Evolutionary conservation across 257 asterid genomes (phyloP).

Genomic region (Osmanthus fragrans): DNA sequence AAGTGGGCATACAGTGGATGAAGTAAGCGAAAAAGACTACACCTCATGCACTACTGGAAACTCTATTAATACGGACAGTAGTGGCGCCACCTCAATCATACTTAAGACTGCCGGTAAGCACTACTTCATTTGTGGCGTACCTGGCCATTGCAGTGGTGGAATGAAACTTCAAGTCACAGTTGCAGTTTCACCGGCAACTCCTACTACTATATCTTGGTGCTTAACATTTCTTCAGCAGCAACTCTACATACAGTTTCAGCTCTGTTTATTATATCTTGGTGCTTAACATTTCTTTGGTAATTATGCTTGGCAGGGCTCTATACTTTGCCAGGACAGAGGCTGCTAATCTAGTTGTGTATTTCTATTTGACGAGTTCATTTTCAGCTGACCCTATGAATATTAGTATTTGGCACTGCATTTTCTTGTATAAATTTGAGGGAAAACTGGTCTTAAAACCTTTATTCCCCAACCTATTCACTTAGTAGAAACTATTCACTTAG

Average conservation of each 20-base stretch:
- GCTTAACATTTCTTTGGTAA: slow-evolving; percentile 22
- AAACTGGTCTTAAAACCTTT: no score
- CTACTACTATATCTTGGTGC: no score
- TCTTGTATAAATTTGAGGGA: background rate
- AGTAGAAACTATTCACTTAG: background rate
- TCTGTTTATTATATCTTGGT: slow-evolving; percentile 11
- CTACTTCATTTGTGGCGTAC: slow-evolving; percentile 58
- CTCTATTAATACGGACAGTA: slow-evolving; percentile 62
- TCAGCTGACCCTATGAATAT: background rate
- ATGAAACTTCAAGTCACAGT: slow-evolving; percentile 62
- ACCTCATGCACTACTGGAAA: slow-evolving; percentile 57
- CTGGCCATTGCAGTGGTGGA: slow-evolving; percentile 70
- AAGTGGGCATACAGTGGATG: slow-evolving; percentile 69
- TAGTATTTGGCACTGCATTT: background rate
- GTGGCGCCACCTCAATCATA: slow-evolving; percentile 68
- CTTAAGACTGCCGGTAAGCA: slow-evolving; percentile 59
- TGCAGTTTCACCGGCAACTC: slow-evolving; percentile 26
- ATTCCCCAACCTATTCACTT: background rate
- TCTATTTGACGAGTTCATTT: background rate
- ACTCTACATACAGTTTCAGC: slow-evolving; percentile 32
- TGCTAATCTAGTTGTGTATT: background rate
- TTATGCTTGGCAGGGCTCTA: background rate
- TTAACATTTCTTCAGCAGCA: slow-evolving; percentile 39
- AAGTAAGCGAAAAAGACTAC: slow-evolving; percentile 65
- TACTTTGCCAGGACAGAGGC: slow-evolving; percentile 38